These are phyloP conservation scores for Plasmopara viticola DNA, from an alignment of 352 stramenopile genomes.

Conservation along the genomic window DNA sequence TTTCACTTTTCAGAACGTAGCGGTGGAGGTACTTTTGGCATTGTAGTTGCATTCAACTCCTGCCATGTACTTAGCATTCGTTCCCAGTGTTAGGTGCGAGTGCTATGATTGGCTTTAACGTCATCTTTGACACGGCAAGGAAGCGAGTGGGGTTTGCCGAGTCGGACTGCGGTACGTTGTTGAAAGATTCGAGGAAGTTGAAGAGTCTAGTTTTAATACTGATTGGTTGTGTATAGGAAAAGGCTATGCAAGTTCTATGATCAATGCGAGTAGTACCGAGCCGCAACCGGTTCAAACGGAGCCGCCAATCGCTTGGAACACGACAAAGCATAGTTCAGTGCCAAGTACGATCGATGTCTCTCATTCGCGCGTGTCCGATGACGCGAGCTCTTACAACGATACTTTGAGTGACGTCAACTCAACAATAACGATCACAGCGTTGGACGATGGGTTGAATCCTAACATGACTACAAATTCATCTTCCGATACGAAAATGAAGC, in stretches of 20 bases:
- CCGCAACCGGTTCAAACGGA: conserved; percentile 4
- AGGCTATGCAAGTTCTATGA: conserved; percentile 11
- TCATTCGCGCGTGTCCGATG: conserved; percentile 3
- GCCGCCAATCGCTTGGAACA: conserved; percentile 3
- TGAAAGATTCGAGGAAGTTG: neutral
- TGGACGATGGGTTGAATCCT: conserved; percentile 4
- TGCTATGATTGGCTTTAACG: conserved; percentile 73
- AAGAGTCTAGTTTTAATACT: neutral
- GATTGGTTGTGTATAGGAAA: conserved; percentile 10
- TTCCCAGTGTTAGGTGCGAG: conserved; percentile 66
- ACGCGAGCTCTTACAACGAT: conserved; percentile 7
- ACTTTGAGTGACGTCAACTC: conserved; percentile 12
- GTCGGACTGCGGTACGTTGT: conserved; percentile 49
- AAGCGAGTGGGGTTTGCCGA: conserved; percentile 75
- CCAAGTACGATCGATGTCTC: conserved; percentile 1
- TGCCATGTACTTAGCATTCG: conserved; percentile 1
- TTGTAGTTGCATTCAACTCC: neutral
- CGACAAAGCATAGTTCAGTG: neutral
- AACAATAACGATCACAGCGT: conserved; percentile 5
- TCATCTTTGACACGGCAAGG: conserved; percentile 80
- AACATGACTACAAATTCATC: conserved; percentile 7
- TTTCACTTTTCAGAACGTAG: conserved; percentile 78
- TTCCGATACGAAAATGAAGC: conserved; percentile 1
- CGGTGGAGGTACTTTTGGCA: conserved; percentile 43
- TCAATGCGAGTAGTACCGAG: conserved; percentile 5